These are phyloP conservation scores for Pseudocercospora vitis DNA, from an alignment of 2,329 filamentous ascomycete species.

Conservation along the genomic window DNA sequence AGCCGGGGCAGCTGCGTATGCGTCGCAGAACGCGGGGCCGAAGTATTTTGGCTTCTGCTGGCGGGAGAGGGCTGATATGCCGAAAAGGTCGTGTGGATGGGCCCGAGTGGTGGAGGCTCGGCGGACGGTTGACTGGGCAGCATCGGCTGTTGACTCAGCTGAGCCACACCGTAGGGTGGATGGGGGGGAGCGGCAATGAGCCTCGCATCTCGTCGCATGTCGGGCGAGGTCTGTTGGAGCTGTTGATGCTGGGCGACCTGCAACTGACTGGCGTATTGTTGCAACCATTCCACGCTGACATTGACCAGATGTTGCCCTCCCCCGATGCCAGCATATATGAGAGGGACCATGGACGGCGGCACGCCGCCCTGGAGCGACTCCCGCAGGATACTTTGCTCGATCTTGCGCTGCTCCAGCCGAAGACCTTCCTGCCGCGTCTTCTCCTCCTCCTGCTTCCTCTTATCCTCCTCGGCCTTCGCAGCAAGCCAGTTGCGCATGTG, in stretches of 20 bases:
- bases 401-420: conserved; percentile 52
- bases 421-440: conserved; percentile 53
- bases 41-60: conserved; percentile 40
- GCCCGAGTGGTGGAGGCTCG: conserved; percentile 31
- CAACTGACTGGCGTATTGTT: conserved; percentile 50
- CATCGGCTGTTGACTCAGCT: conserved; percentile 35
- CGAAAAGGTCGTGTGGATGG: conserved; percentile 43
- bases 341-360: conserved; percentile 53
- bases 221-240: conserved; percentile 41
- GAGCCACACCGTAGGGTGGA: conserved; percentile 25
- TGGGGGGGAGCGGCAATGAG: conserved; percentile 43
- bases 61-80: conserved; percentile 35
- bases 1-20: conserved; percentile 52
- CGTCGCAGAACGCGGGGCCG: conserved; percentile 47
- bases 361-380: conserved; percentile 54
- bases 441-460: conserved; percentile 55
- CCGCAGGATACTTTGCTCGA: conserved; percentile 54
- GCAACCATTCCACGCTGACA: conserved; percentile 52
- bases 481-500: conserved; percentile 54
- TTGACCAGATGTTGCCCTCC: conserved; percentile 48
- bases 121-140: conserved; percentile 42
- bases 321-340: conserved; percentile 56
- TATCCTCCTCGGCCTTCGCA: conserved; percentile 54
- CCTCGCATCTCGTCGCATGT: conserved; percentile 43
- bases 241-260: conserved; percentile 39